Percentiles rank a stretch among this genome's conserved stretches.
These are phyloP conservation scores for Ascoidea tarda DNA, from an alignment of 805 yeast genomes.

Conservation along the genomic window DNA sequence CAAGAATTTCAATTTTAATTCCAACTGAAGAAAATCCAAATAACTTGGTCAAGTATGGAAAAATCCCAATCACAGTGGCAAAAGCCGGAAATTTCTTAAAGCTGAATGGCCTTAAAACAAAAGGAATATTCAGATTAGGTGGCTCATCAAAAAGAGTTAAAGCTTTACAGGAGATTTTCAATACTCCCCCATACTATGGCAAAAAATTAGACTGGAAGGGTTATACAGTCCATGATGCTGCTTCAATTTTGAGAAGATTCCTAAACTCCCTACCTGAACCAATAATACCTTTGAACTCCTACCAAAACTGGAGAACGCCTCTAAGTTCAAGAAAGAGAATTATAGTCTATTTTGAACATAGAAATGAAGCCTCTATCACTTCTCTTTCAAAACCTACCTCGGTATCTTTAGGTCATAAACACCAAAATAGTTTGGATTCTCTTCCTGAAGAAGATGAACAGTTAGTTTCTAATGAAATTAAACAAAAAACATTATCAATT, in stretches of 20 bases:
- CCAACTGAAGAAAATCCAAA: conserved; percentile 25
- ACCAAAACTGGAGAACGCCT: conserved; percentile 70
- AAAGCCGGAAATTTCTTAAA: conserved; percentile 84
- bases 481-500: conserved; percentile 6
- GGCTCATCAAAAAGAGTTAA: conserved; percentile 84
- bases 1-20: conserved; percentile 52
- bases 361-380: conserved; percentile 24
- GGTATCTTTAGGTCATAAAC: background rate
- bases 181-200: conserved; percentile 83
- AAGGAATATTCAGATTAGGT: conserved; percentile 88
- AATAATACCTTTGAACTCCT: conserved; percentile 62
- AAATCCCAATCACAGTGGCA: conserved; percentile 89
- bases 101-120: conserved; percentile 59
- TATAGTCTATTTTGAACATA: conserved; percentile 47
- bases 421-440: background rate
- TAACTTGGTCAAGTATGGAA: conserved; percentile 66
- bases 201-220: conserved; percentile 84
- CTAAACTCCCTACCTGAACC: conserved; percentile 88
- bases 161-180: conserved; percentile 71
- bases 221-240: conserved; percentile 93
- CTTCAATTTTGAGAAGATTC: conserved; percentile 75
- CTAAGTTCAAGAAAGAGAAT: conserved; percentile 47
- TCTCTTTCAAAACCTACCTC: conserved; percentile 8
- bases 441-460: conserved; percentile 21
- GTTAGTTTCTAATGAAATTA: conserved; percentile 19